Evolutionary conservation across 495 filamentous ascomycete species (phyloP).

Genomic region (Immersiella caudata): DNA sequence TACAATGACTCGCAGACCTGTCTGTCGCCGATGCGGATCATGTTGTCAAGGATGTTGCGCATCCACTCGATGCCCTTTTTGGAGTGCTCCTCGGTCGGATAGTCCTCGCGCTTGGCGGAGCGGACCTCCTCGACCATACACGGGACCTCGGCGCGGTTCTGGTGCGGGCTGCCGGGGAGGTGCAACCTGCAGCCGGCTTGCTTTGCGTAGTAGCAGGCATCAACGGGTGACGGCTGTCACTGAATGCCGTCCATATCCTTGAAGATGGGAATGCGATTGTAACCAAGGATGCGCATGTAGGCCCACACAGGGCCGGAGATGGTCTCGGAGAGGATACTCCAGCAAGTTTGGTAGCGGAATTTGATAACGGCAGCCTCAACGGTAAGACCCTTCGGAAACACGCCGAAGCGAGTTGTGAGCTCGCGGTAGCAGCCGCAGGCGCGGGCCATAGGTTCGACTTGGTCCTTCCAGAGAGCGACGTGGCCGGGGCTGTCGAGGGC

Average conservation of each 20-base stretch:
- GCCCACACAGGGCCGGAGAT: conserved; percentile 27
- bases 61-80: conserved; percentile 23
- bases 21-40: conserved; percentile 26
- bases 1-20: conserved; percentile 27
- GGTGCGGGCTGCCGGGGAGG: conserved; percentile 4
- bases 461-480: conserved; percentile 21
- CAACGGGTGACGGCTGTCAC: conserved; percentile 28
- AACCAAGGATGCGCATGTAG: conserved; percentile 28
- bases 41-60: not conserved
- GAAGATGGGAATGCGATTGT: conserved; percentile 25
- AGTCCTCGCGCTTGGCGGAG: conserved; percentile 11
- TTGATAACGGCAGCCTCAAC: conserved; percentile 27
- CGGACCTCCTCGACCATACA: conserved; percentile 30
- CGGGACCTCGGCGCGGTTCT: conserved; percentile 19
- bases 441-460: conserved; percentile 27
- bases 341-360: conserved; percentile 24
- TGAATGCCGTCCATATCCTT: conserved; percentile 17
- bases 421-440: conserved; percentile 22
- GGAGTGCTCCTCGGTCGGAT: conserved; percentile 18
- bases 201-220: conserved; percentile 22
- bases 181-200: conserved; percentile 20
- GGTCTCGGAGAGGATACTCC: conserved; percentile 27
- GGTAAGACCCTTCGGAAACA: conserved; percentile 21
- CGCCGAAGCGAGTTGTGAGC: conserved; percentile 26
- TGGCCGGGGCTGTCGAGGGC: conserved; percentile 18